Evolutionary conservation across 148 eudicot species (phyloP), one percentile per base, ranked within the genome.

Genomic region (Rhododendron molle): DNA sequence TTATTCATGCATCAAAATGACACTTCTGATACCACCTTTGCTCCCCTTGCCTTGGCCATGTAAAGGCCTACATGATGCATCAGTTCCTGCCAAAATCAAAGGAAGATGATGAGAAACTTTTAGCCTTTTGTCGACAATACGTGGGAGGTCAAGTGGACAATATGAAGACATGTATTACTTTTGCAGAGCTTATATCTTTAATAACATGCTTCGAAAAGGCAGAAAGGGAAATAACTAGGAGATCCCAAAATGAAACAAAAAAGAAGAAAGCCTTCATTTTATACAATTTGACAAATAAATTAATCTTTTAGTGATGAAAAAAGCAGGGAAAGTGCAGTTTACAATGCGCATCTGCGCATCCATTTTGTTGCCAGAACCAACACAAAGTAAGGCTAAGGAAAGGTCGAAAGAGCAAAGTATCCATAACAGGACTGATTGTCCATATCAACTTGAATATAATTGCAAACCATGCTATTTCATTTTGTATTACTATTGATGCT

Each of bases 21-120:
- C 82, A 94, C 93, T 87, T 92, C 89, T 34, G 97, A 93, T 7
- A 93, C 96, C 89, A 96, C 92, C 88, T 89, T 93, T 71, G 98
- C 98, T 85, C 98, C 98, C 87, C 98, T 96, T 85, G 93, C 92
- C 87, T 89, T 90, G 56, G 98, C 97, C 84, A 96, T 88, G 88
- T 96, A 96, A 43, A 96, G 95, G 73, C 95, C 98, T 77, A 96
- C 84, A 78, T 96, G 98, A 87, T 94, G 98, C 98, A 94, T 96
- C 76, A 96, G 78, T 73, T 93, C 98, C 98, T 96, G 92, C 78
- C 85, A 86, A 44, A 73, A 34, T 36, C 47, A 52, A 21, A 88
- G 32, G 32, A 46, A 36, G 21, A 43, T 50, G 13, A 82, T 16
- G 18, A 81, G 38, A 12, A 47, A 49, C 10, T 23, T 6, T 38